phyloP scores from a whole-genome alignment of 2,329 filamentous ascomycete genomes.

The Apiospora kogelbergensis region DNA sequence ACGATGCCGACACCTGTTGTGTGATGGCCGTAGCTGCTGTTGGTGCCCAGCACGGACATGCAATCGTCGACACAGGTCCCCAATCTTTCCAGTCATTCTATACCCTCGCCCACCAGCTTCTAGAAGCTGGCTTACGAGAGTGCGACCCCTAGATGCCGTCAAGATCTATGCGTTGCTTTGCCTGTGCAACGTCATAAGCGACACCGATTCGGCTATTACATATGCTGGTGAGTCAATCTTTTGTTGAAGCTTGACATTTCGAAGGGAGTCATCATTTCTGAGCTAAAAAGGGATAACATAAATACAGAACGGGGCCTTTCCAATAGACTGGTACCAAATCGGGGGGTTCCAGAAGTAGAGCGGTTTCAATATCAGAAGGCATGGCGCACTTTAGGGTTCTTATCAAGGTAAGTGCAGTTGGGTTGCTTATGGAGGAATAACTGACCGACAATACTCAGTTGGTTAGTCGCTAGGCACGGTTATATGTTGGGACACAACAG shows the following conservation, averaged over 20 bases:
- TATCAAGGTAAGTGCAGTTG: too few relatives aligned
- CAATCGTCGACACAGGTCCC: not conserved
- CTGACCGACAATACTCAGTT: too few relatives aligned
- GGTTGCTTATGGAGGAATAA: too few relatives aligned
- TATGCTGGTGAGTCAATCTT: not conserved
- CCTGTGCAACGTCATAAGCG: not conserved
- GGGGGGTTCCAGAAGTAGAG: too few relatives aligned
- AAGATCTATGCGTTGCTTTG: not conserved
- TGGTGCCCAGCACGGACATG: not conserved
- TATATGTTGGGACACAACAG: too few relatives aligned
- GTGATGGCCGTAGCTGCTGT: not conserved
- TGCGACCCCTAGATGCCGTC: not conserved
- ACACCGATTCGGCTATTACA: not conserved
- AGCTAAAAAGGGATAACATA: too few relatives aligned
- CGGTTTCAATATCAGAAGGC: too few relatives aligned
- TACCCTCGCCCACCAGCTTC: not conserved
- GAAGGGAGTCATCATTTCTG: not conserved
- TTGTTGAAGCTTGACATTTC: too few relatives aligned
- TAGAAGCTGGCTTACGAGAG: not conserved
- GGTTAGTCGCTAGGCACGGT: too few relatives aligned
- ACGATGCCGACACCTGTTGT: not conserved
- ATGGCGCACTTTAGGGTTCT: too few relatives aligned
- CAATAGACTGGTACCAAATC: too few relatives aligned
- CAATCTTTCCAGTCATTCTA: not conserved
- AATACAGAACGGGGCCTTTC: too few relatives aligned